phyloP scores from a whole-genome alignment of 495 filamentous ascomycete species.

The Astrocystis sublimbata region DNA sequence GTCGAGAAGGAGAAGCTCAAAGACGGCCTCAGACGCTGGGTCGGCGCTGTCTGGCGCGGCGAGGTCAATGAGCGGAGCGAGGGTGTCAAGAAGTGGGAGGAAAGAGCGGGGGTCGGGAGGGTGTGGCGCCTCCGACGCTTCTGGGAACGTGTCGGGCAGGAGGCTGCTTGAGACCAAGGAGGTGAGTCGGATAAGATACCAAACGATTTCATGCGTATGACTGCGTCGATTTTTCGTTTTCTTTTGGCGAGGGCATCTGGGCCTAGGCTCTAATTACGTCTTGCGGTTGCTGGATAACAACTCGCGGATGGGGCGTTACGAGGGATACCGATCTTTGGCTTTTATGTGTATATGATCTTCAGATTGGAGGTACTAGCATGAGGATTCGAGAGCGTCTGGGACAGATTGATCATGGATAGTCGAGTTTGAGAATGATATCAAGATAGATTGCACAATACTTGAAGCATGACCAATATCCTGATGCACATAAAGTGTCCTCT shows the following conservation, averaged over 20 bases:
- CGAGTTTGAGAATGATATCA: no score
- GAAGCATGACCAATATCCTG: no score
- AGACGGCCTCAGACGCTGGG: constrained; percentile 53
- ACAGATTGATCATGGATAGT: no score
- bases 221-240: neutral
- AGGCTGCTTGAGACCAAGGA: constrained; percentile 10
- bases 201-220: neutral
- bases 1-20: constrained; percentile 59
- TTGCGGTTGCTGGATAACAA: constrained; percentile 7
- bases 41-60: constrained; percentile 47
- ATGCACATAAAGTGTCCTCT: no score
- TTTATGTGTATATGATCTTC: neutral
- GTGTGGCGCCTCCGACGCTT: constrained; percentile 54
- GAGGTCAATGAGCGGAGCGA: constrained; percentile 43
- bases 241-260: neutral
- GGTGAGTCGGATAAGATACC: neutral
- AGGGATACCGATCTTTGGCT: neutral
- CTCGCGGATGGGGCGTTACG: neutral
- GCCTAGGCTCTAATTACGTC: neutral
- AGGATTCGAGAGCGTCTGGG: neutral
- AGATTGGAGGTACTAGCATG: neutral
- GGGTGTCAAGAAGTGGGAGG: constrained; percentile 42
- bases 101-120: constrained; percentile 44
- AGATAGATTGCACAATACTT: no score
- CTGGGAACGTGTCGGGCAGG: constrained; percentile 49